Evolutionary conservation across 352 stramenopile genomes (phyloP), one percentile per base, ranked within the genome.

Genomic region (Globisporangium megalacanthum): DNA sequence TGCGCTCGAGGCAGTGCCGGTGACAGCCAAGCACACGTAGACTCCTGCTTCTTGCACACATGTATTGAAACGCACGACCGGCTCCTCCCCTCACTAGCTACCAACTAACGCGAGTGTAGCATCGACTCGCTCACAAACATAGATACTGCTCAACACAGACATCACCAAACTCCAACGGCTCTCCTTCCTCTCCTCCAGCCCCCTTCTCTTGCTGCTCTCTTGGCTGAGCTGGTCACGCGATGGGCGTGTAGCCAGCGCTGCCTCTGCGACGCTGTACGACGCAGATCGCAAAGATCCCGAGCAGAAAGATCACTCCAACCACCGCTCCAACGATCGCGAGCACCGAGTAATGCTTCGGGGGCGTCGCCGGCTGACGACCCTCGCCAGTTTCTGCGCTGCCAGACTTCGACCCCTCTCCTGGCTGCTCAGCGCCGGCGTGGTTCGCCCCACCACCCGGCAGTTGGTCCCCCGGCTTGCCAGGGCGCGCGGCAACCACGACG

Each of bases 241-340:
- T 80, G 3, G 66, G 58, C 5, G 79, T 70, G 52, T 91, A 91
- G 2, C 75, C 80, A 17, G 8, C 19, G 33, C 17, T 54, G 8
- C 51, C 52, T 22, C 62, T 65, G 2, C 62, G 77, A 25, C 73
- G 72, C 39, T 68, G 67, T 36, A 91, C 41, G 50, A 73, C 25
- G 20, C 49, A 74, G 0, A 78, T 42, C 4, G 72, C 68, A 8
- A 80, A 46, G 10, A 90, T 62, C 6, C 60, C 69, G 11, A 69
- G 57, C 11, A 84, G 41, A 19, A 88, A 79, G 8, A 68, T 56
- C 6, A 64, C 71, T 0, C 70, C 80, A 2, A 76, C 68, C 13
- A 87, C 64, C 33, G 79, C 73, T 0, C 65, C 71, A 41, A 86
- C 64, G 42, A 86, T 86, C 10, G 59, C 58, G 0, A 69, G 70